These are phyloP conservation scores for Botrytis galanthina DNA, from an alignment of 2,329 filamentous ascomycete genomes.

Conservation along the genomic window DNA sequence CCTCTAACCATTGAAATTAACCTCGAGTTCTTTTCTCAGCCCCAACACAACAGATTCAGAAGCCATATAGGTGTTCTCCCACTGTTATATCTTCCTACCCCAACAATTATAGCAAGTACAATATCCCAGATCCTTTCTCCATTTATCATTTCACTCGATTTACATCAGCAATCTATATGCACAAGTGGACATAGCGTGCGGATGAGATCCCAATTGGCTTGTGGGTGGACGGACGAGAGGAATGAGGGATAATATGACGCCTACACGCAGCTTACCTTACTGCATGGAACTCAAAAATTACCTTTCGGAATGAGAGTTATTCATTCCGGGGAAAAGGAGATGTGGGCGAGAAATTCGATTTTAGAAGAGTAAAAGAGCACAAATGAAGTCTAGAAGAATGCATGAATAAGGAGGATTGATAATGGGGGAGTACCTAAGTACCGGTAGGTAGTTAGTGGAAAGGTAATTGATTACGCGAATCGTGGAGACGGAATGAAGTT, in stretches of 20 bases:
- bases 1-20: neutral
- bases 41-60: neutral
- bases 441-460: too few species aligned
- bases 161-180: neutral
- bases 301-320: too few species aligned
- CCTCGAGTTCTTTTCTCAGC: neutral
- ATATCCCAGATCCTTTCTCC: neutral
- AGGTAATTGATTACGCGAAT: neutral
- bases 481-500: accelerated
- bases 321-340: accelerated
- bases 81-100: neutral
- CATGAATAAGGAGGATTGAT: neutral
- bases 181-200: neutral
- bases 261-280: neutral
- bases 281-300: neutral
- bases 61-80: neutral
- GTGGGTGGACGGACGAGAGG: neutral
- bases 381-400: neutral
- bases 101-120: neutral
- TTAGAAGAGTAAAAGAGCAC: neutral
- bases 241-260: neutral
- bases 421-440: too few species aligned
- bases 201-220: neutral
- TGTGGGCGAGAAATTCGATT: neutral
- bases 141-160: neutral